Conservation (phyloP, 805 yeast genomes). For the Sugiyamaella boreocaroliniensis region DNA sequence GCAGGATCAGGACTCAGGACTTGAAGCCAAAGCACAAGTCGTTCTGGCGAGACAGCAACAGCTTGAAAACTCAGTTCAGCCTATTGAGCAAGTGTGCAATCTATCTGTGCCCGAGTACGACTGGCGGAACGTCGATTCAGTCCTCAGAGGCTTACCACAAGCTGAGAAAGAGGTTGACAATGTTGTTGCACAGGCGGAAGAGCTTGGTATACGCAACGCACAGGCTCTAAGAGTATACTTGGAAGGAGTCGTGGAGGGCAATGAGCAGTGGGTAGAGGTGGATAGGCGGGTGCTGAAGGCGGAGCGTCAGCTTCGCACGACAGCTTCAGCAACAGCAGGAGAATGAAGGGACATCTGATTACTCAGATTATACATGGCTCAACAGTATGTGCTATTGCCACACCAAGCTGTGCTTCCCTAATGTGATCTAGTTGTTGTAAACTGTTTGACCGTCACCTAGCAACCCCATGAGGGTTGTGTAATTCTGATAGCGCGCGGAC, state of each 20-base stretch:
- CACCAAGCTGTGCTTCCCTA: too few species aligned
- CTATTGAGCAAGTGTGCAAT: neutral
- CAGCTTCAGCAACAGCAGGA: too few species aligned
- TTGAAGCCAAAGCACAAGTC: neutral
- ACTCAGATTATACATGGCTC: too few species aligned
- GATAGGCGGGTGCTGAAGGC: neutral
- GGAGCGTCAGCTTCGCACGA: too few species aligned
- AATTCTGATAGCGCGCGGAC: too few species aligned
- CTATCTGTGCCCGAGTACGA: neutral
- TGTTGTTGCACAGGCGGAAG: neutral
- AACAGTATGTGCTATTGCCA: too few species aligned
- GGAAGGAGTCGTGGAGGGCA: neutral
- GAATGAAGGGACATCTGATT: too few species aligned
- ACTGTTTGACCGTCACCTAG: too few species aligned
- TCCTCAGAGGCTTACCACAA: neutral
- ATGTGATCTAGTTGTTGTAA: too few species aligned
- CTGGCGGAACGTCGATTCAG: neutral
- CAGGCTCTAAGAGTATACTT: neutral
- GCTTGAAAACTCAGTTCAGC: neutral
- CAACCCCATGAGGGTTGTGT: too few species aligned
- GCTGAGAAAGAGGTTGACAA: neutral
- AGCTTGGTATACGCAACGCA: neutral
- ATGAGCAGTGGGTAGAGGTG: neutral
- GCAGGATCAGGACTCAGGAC: neutral
- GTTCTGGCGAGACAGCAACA: neutral